A percentile compares a stretch with the other conserved stretches of the same genome.
Evolutionary conservation across 306 rosid genomes (phyloP).

Genomic region (Mimosa bimucronata): DNA sequence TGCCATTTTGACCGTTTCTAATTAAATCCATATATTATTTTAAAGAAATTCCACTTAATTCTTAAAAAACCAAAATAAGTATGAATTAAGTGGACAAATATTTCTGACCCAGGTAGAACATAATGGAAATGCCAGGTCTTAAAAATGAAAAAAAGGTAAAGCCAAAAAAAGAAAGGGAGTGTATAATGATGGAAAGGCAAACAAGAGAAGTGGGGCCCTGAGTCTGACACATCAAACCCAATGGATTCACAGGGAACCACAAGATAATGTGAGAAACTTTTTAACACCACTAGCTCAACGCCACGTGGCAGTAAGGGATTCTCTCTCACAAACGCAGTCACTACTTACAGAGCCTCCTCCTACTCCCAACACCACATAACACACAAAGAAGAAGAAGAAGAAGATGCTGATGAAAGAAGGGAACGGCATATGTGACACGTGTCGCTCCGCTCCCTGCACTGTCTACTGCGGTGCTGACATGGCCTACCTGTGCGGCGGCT

Average conservation of each 20-base stretch:
- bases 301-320: slow-evolving; percentile 72
- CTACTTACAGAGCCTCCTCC: neutral
- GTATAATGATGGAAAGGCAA: neutral
- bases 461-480: slow-evolving; percentile 72
- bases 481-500: slow-evolving; percentile 59
- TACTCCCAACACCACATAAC: neutral
- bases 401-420: slow-evolving; percentile 62
- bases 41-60: too few species aligned
- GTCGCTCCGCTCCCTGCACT: slow-evolving; percentile 58
- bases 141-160: neutral
- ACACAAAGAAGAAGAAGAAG: neutral
- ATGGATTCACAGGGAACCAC: slow-evolving; percentile 55
- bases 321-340: slow-evolving; percentile 19
- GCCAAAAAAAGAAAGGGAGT: neutral
- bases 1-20: too few species aligned
- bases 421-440: slow-evolving; percentile 56
- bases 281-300: slow-evolving; percentile 46
- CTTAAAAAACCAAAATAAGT: too few species aligned
- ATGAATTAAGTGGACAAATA: too few species aligned
- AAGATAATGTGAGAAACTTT: slow-evolving; percentile 56
- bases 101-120: too few species aligned
- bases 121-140: neutral
- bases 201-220: slow-evolving; percentile 31
- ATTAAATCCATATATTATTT: too few species aligned
- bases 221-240: slow-evolving; percentile 21